phyloP scores from a whole-genome alignment of 2,329 filamentous ascomycete species.

The Aspergillus fumigatiaffinis region DNA sequence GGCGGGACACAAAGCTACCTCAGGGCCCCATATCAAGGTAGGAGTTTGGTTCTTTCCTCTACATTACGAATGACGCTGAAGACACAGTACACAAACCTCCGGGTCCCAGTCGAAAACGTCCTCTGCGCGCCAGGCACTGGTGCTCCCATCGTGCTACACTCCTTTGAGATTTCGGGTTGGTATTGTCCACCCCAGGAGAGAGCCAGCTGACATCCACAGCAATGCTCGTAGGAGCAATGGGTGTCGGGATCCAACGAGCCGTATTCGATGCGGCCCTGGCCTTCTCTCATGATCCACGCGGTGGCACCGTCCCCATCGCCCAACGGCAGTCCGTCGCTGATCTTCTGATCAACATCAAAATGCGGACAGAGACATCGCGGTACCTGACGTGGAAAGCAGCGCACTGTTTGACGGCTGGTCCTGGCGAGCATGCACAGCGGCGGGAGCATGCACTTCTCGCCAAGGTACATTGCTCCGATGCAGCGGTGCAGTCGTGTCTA shows the following conservation, averaged over 20 bases:
- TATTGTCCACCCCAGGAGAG: not conserved
- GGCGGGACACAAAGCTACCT: conserved; percentile 47
- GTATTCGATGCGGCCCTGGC: conserved; percentile 50
- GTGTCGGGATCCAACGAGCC: conserved; percentile 51
- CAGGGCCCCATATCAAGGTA: conserved; percentile 45
- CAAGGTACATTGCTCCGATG: conserved; percentile 52
- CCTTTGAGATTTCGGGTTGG: conserved; percentile 39
- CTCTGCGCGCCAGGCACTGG: conserved; percentile 45
- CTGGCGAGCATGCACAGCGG: conserved; percentile 37
- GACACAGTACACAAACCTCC: conserved; percentile 42
- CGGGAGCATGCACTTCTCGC: conserved; percentile 48
- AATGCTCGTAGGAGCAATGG: conserved; percentile 53
- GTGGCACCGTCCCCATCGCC: conserved; percentile 45
- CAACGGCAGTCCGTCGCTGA: conserved; percentile 51
- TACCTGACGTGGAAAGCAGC: conserved; percentile 52
- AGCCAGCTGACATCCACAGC: conserved; percentile 23
- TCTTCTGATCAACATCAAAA: conserved; percentile 51
- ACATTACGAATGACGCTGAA: not conserved
- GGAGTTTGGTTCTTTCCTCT: not conserved
- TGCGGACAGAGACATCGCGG: conserved; percentile 48
- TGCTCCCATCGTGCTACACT: conserved; percentile 39
- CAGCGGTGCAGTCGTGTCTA: conserved; percentile 45
- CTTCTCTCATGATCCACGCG: conserved; percentile 50
- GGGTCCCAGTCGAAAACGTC: conserved; percentile 46
- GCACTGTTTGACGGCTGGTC: conserved; percentile 40